Conservation (phyloP, 495 filamentous ascomycete genomes). For the Neurospora pannonica region DNA sequence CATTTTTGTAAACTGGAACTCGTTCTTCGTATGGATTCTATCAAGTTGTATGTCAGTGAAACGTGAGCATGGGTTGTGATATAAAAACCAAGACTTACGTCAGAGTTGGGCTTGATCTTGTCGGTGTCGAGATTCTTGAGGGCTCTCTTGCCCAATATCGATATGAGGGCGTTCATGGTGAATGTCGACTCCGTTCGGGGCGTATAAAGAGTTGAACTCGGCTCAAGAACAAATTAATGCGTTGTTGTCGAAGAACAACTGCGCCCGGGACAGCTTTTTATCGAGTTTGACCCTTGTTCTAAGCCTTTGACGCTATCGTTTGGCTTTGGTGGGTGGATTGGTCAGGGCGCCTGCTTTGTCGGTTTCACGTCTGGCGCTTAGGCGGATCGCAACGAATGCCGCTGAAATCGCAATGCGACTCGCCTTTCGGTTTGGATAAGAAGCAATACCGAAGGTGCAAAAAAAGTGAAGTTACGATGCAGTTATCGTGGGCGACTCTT, state of each 20-base stretch:
- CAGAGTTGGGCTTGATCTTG: constrained; percentile 60
- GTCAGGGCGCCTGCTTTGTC: constrained; percentile 6
- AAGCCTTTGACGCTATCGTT: constrained; percentile 6
- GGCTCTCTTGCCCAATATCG: constrained; percentile 55
- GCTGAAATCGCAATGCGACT: not conserved
- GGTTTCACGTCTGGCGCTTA: constrained; percentile 14
- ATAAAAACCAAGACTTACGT: constrained; percentile 46
- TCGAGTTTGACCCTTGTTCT: constrained; percentile 1
- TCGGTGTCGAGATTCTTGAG: constrained; percentile 56
- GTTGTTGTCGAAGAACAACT: not conserved
- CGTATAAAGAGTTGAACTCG: not conserved
- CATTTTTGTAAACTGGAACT: constrained; percentile 57
- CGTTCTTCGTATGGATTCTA: constrained; percentile 67
- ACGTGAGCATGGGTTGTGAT: not conserved
- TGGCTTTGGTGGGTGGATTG: constrained; percentile 5
- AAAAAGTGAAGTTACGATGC: not conserved
- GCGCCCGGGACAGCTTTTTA: constrained; percentile 1
- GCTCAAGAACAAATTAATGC: not conserved
- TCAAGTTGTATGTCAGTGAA: not conserved
- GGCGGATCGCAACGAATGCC: constrained; percentile 2
- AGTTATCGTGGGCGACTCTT: not conserved
- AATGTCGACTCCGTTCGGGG: not conserved
- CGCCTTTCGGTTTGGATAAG: not conserved
- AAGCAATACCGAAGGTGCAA: not conserved
- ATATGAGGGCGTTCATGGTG: constrained; percentile 21